A percentile compares a stretch with the other conserved stretches of the same genome.
Evolutionary conservation across 805 yeast species (phyloP).

Genomic region (Metschnikowia sp.): DNA sequence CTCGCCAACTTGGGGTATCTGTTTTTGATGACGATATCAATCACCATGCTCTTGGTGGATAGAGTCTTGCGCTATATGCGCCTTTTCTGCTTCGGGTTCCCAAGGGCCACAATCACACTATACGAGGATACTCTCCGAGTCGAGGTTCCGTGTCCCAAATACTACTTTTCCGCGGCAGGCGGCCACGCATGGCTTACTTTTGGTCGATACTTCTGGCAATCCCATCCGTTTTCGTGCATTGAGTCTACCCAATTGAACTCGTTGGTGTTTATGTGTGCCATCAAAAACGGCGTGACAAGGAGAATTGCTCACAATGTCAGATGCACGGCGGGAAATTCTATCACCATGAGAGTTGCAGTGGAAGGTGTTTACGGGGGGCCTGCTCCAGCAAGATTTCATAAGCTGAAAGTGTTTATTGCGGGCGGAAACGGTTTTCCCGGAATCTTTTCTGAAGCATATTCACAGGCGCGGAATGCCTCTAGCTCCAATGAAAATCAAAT

Average conservation of each 20-base stretch:
- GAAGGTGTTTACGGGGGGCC: conserved; percentile 60
- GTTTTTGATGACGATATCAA: conserved; percentile 34
- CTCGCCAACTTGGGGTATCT: conserved; percentile 40
- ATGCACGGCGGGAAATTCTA: conserved; percentile 25
- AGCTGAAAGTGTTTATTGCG: conserved; percentile 48
- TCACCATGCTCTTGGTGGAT: conserved; percentile 39
- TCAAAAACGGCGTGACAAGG: conserved; percentile 57
- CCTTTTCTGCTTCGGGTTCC: conserved; percentile 32
- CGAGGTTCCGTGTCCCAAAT: conserved; percentile 44
- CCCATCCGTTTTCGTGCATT: conserved; percentile 67
- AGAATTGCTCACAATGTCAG: conserved; percentile 30
- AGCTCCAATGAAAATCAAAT: background rate
- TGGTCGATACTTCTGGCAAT: conserved; percentile 53
- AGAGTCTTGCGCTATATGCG: conserved; percentile 32
- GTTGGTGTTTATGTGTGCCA: conserved; percentile 39
- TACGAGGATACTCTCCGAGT: conserved; percentile 46
- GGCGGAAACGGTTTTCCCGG: conserved; percentile 68
- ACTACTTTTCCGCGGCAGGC: conserved; percentile 52
- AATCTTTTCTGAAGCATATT: conserved; percentile 41
- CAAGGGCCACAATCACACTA: conserved; percentile 31
- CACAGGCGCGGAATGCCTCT: conserved; percentile 14
- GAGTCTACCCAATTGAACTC: conserved; percentile 38
- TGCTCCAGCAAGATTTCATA: conserved; percentile 45
- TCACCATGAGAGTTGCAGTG: conserved; percentile 39
- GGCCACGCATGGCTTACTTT: conserved; percentile 56